Conservation (phyloP, 2,329 filamentous ascomycete species). For the Fusarium albidum region DNA sequence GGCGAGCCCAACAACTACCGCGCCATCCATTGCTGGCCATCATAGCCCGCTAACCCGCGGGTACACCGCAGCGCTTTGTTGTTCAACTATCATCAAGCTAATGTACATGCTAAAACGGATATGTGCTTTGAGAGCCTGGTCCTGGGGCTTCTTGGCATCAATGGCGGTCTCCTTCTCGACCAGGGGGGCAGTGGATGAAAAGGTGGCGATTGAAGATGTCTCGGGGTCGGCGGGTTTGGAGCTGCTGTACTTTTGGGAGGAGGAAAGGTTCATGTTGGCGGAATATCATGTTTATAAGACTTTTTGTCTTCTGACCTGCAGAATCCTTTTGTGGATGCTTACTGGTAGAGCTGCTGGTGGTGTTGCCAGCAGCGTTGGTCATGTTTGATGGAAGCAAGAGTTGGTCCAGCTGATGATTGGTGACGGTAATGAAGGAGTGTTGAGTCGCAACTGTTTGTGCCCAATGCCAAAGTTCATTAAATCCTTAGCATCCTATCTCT, state of each 20-base stretch:
- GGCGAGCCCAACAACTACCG: too few relatives aligned
- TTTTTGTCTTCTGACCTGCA: neutral
- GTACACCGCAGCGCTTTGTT: neutral
- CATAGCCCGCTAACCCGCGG: too few relatives aligned
- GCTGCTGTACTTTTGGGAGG: conserved; percentile 16
- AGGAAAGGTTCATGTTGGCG: conserved; percentile 18
- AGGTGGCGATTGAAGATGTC: conserved; percentile 38
- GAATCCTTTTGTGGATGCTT: conserved; percentile 7
- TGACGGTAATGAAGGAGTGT: conserved; percentile 4
- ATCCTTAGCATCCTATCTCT: neutral
- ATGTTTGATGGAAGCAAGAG: conserved; percentile 10
- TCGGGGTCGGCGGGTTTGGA: conserved; percentile 31
- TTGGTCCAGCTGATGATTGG: neutral
- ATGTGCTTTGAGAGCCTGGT: conserved; percentile 41
- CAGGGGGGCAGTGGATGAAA: conserved; percentile 36
- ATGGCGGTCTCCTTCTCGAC: conserved; percentile 31
- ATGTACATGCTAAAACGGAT: conserved; percentile 38
- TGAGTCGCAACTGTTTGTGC: conserved; percentile 15
- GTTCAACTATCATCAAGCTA: neutral
- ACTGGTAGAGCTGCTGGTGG: conserved; percentile 25
- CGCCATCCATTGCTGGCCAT: too few relatives aligned
- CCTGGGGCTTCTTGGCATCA: conserved; percentile 38
- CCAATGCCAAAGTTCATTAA: conserved; percentile 13
- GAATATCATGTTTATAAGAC: conserved; percentile 7
- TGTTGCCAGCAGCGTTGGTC: conserved; percentile 24